Conservation (phyloP, 495 filamentous ascomycete genomes). For the Astrocystis sublimbata region DNA sequence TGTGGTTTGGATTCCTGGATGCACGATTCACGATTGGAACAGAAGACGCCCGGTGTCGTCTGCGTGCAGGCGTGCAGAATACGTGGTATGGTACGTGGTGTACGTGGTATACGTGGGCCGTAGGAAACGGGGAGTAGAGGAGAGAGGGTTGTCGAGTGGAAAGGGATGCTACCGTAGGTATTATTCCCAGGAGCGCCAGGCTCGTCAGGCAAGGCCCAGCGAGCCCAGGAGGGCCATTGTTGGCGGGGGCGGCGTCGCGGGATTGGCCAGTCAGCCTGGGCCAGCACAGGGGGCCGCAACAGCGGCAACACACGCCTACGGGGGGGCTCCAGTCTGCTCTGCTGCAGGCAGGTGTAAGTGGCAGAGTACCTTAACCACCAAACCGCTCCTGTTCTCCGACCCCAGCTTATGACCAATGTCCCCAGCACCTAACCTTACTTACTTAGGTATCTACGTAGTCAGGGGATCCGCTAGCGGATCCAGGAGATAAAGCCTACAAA, state of each 20-base stretch:
- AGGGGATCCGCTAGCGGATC: no score
- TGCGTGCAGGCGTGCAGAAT: no score
- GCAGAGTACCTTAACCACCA: conserved; percentile 7
- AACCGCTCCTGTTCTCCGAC: background rate
- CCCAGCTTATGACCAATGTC: conserved; percentile 8
- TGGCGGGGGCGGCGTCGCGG: conserved; percentile 16
- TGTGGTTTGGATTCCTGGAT: no score
- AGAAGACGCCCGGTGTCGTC: conserved; percentile 1
- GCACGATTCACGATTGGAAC: conserved; percentile 12
- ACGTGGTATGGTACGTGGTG: background rate
- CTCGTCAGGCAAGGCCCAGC: no score
- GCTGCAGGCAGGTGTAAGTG: no score
- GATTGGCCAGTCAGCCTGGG: conserved; percentile 22
- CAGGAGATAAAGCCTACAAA: no score
- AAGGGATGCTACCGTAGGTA: conserved; percentile 21
- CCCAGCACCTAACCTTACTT: no score
- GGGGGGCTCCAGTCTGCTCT: no score
- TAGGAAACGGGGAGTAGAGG: conserved; percentile 7
- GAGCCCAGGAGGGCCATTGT: conserved; percentile 19
- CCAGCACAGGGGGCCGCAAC: no score
- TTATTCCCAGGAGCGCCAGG: conserved; percentile 21
- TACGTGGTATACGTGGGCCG: background rate
- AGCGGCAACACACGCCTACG: no score
- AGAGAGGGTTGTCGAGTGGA: conserved; percentile 13
- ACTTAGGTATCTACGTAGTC: background rate